Evolutionary conservation across 805 yeast species (phyloP), one percentile per base, ranked within the genome.

Genomic region (Lipomyces anomalus): DNA sequence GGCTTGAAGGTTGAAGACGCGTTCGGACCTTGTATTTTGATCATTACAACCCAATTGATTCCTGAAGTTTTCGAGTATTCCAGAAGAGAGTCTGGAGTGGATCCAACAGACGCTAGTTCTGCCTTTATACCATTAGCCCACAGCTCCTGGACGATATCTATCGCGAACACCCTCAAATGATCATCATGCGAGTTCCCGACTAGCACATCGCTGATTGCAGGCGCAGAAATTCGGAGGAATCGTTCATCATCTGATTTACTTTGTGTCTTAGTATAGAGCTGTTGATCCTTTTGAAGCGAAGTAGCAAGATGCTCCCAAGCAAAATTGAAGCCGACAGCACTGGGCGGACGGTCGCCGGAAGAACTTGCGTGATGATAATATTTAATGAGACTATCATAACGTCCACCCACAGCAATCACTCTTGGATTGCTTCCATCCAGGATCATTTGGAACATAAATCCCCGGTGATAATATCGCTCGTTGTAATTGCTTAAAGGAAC

Each of bases 391-490:
- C 71, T 69, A 58, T 90, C 97, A 60, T 88, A 92, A 44, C 99
- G 70, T 2, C 99, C 99, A 37, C 99, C 99, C 0, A 92, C 90
- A 13, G 92, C 92, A 34, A 92, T 68, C 26, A 82, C 70, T 9
- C 57, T 40, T 52, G 34, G 61, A 68, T 61, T 61, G 51, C 72
- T 79, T 3, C 79, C 81, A 44, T 85, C 83, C 52, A 79, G 75
- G 1, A 87, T 75, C 0, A 84, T 86, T 56, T 87, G 95, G 61
- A 90, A 92, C 95, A 92, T 87, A 1, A 89, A 67, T 0, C 95
- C 95, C 16, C 80, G 79, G 32, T 73, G 69, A 60, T 89, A 92
- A 60, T 87, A 90, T 6, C 80, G 74, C 26, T 82, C 76, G 55
- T 87, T 87, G 65, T 85, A 86, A 53, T 87, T 86, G 57, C 88